A percentile compares a stretch with the other conserved stretches of the same genome.
phyloP scores from a whole-genome alignment of 2,329 filamentous ascomycete genomes.

The Dactylellina sp. region DNA sequence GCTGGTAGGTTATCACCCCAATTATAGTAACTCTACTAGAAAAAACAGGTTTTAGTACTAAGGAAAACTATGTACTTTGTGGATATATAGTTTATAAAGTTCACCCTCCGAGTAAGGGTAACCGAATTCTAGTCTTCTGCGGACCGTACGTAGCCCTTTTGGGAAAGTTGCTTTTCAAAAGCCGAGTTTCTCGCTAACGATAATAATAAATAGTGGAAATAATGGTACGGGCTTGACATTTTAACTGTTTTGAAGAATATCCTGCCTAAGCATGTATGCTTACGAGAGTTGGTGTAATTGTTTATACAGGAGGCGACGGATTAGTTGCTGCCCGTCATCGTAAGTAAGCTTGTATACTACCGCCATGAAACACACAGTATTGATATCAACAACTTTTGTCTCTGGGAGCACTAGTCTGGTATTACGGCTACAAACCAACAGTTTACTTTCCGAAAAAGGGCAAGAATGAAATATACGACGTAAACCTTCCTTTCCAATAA shows the following conservation, averaged over 20 bases:
- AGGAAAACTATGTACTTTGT: slow-evolving; percentile 11
- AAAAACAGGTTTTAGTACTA: slow-evolving; percentile 12
- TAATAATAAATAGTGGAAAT: slow-evolving; percentile 67
- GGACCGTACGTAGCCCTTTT: slow-evolving; percentile 70
- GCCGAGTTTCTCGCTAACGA: not conserved
- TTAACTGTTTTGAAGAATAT: not conserved
- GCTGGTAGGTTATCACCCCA: slow-evolving; percentile 18
- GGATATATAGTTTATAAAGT: slow-evolving; percentile 77
- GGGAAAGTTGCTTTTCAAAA: not conserved
- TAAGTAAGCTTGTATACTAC: slow-evolving; percentile 7
- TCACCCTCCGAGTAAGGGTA: slow-evolving; percentile 79
- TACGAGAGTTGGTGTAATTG: slow-evolving; percentile 17
- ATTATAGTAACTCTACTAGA: slow-evolving; percentile 3
- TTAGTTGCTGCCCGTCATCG: slow-evolving; percentile 90
- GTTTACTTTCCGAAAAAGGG: slow-evolving; percentile 94
- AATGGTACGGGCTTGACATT: slow-evolving; percentile 67
- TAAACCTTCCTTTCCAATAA: slow-evolving; percentile 61
- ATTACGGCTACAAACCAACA: slow-evolving; percentile 89
- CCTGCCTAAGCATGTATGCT: too few species aligned
- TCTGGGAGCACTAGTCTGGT: slow-evolving; percentile 65
- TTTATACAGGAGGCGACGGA: slow-evolving; percentile 82
- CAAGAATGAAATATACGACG: slow-evolving; percentile 89
- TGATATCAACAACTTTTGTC: not conserved
- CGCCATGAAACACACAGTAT: slow-evolving; percentile 1
- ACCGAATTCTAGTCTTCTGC: slow-evolving; percentile 84